Base-by-base conservation (phyloP, 2,329 filamentous ascomycete species). In the Aspergillus pseudoglaucus region DNA sequence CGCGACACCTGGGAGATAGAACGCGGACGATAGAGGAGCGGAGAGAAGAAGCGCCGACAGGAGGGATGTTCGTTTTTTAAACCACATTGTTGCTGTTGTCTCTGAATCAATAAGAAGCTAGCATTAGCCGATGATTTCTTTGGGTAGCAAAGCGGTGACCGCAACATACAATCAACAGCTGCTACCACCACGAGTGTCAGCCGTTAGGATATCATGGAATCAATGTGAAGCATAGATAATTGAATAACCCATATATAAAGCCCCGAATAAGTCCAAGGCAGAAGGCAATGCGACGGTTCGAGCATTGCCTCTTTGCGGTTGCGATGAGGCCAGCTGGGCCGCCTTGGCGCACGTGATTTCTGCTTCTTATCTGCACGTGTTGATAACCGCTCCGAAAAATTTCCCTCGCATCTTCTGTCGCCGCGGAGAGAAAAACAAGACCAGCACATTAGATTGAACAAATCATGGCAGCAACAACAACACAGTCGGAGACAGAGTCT, bases 1-100 rank as follows among this genome's bases (percentile, higher is more conserved):
- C 56, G 91, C 90, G 59, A 96, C 90, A 58, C 93, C 93, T 33
- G 91, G 93, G 37, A 98, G 87, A 73, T 98, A 98, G 75, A 97
- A 98, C 47, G 89, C 88, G 2, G 82, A 77, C 12, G 65, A 70
- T 51, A 68, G 45, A 14, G 68, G 59, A 7, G 63, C 55, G 5
- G 64, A 50, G 9, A 68, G 52, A 9, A 71, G 25, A 59, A 57
- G 3, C 58, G 55, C 22, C 69, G 40, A 56, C 18, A 71, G 41
- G 23, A 67, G 46, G n/a, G 57, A 53, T 7, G 57, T 48, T 47
- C 58, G 63, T 51, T 59, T 59, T 51, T 56, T 58, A 48, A 63
- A 60, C 58, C 63, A 59, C 69, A 72, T 72, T 44, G 59, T 66
- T 59, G 50, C 45, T 53, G 18, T 35, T 56, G 39, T 53, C 41